Conservation (phyloP, 2,329 filamentous ascomycete genomes). For the Mycosphaerella sp. region DNA sequence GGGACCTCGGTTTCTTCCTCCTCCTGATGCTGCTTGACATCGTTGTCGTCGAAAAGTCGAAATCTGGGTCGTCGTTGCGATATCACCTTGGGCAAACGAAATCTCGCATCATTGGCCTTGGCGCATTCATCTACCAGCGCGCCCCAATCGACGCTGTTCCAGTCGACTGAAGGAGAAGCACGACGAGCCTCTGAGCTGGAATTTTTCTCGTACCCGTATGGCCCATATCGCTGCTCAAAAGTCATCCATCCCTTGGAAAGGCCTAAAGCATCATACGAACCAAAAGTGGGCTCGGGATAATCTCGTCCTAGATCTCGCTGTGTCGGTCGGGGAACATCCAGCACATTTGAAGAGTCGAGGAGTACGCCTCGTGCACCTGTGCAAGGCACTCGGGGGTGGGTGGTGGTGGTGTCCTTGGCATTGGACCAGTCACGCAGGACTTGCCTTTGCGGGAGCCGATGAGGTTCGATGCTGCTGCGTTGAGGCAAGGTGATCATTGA, state of each 20-base stretch:
- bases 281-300: constrained; percentile 10
- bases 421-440: background rate
- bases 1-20: background rate
- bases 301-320: background rate
- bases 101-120: background rate
- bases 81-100: background rate
- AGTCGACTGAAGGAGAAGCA: background rate
- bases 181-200: background rate
- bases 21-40: background rate
- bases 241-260: constrained; percentile 56
- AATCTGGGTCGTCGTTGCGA: constrained; percentile 37
- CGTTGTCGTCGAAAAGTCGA: constrained; percentile 28
- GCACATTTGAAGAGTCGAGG: background rate
- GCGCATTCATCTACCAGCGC: background rate
- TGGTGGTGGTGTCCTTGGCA: background rate
- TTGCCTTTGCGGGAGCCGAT: background rate
- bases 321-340: background rate
- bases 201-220: background rate
- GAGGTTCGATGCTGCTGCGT: background rate
- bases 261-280: constrained; percentile 19
- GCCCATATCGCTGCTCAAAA: constrained; percentile 39
- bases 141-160: background rate
- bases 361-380: background rate
- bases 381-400: background rate
- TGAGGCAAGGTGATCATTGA: background rate